Base-by-base conservation (phyloP, 495 filamentous ascomycete genomes). In the Pyronema domesticum region DNA sequence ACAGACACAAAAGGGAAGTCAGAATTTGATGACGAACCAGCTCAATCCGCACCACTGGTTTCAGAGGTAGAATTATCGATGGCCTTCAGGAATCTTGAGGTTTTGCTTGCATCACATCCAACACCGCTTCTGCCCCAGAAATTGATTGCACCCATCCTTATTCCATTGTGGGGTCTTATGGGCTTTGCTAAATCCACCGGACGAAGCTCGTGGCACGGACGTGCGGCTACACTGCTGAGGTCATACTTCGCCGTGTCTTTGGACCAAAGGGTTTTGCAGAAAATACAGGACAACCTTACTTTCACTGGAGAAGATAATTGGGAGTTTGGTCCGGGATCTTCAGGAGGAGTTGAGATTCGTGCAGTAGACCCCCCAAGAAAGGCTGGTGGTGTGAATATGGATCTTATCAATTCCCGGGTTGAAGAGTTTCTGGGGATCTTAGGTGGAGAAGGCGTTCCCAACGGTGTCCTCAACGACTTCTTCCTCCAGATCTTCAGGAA, bases 61-160 rank as follows among this genome's bases (percentile, higher is more conserved):
- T 19, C 59, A n/a, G 63, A 65, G 46, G 14, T n/a, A 18, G 6
- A 40, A 1, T 63, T 66, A 11, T 47, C 55, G 0, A 44, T n/a
- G 7, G 72, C 75, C 3, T 44, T 82, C 18, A 58, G 71, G 17
- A 69, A 76, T 19, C 54, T 82, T 6, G 64, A 63, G 18, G 64
- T 58, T 23, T 63, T 82, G 34, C 60, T 74, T 6, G 57, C 72
- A 15, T 75, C 79, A 14, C 76, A 79, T 58, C 74, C 77, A 3
- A 77, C 80, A 55, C 75, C 78, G 14, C 70, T 74, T 3, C 68
- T 81, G 0, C 68, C 77, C 2, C 75, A 76, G 55, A 71, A 77
- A 48, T 64, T 81, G 3, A 52, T 82, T 7, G 63, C 70, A 23
- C 78, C 76, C 0, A 65, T 76, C 15, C 61, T 81, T 11, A 68